phyloP scores from a whole-genome alignment of 345 rosid genomes.

The Iberis pinnata region DNA sequence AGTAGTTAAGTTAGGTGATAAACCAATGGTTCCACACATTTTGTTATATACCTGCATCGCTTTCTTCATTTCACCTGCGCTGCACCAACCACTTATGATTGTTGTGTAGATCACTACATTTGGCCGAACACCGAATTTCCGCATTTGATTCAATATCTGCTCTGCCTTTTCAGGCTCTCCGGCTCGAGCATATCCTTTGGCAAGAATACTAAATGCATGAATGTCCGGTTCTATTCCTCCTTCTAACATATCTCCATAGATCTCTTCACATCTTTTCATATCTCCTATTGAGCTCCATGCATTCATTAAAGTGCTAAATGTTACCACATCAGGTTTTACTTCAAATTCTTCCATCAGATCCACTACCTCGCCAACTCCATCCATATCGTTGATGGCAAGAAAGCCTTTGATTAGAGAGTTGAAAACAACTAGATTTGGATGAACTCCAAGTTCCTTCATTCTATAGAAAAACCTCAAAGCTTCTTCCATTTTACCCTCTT shows the following conservation, averaged over 20 bases:
- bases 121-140: conserved; percentile 44
- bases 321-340: conserved; percentile 69
- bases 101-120: conserved; percentile 86
- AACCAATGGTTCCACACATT: conserved; percentile 45
- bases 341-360: conserved; percentile 63
- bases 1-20: conserved; percentile 65
- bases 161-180: conserved; percentile 71
- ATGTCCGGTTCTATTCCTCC: conserved; percentile 69
- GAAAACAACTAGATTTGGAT: conserved; percentile 76
- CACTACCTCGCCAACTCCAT: conserved; percentile 75
- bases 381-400: conserved; percentile 46
- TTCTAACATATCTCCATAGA: conserved; percentile 66
- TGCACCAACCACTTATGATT: conserved; percentile 81
- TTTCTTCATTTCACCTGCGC: conserved; percentile 59
- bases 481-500: conserved; percentile 72
- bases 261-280: conserved; percentile 78
- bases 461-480: conserved; percentile 65
- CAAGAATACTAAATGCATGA: conserved; percentile 73
- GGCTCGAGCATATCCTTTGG: conserved; percentile 74
- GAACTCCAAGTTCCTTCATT: conserved; percentile 79
- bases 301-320: conserved; percentile 90
- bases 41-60: conserved; percentile 50
- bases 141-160: conserved; percentile 51
- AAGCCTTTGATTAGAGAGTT: conserved; percentile 82
- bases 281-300: conserved; percentile 83